Conservation (phyloP, 305 asterid species). For the Fraxinus nigra region DNA sequence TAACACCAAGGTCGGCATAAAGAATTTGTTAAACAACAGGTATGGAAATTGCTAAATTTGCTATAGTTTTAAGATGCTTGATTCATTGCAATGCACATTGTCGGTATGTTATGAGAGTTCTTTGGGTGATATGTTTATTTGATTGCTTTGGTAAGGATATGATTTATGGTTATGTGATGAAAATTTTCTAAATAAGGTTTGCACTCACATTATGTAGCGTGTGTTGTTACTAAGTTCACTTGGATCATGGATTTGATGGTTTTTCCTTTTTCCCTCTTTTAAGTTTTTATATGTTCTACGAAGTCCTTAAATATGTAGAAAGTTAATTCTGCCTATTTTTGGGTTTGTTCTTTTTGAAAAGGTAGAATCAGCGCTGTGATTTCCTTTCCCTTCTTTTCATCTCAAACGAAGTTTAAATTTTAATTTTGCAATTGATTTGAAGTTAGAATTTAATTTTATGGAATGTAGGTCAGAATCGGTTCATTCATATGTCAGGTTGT, state of each 20-base stretch:
- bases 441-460: background rate
- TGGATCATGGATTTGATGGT: background rate
- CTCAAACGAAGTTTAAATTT: background rate
- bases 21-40: constrained; percentile 76
- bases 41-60: constrained; percentile 13
- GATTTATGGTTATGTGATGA: background rate
- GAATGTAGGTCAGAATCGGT: background rate
- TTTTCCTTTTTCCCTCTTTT: background rate
- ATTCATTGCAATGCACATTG: background rate
- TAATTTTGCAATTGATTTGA: background rate
- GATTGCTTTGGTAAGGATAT: background rate
- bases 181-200: background rate
- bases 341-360: background rate
- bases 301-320: background rate
- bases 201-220: background rate
- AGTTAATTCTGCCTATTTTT: background rate
- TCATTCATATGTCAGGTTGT: background rate
- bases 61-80: background rate
- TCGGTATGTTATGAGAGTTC: background rate
- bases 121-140: background rate
- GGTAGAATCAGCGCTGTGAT: background rate
- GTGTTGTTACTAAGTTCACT: background rate
- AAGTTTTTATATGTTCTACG: background rate
- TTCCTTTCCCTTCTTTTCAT: background rate
- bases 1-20: constrained; percentile 60